These are phyloP conservation scores for Bromus sterilis DNA, from an alignment of 176 grass and related monocot species.

Conservation along the genomic window DNA sequence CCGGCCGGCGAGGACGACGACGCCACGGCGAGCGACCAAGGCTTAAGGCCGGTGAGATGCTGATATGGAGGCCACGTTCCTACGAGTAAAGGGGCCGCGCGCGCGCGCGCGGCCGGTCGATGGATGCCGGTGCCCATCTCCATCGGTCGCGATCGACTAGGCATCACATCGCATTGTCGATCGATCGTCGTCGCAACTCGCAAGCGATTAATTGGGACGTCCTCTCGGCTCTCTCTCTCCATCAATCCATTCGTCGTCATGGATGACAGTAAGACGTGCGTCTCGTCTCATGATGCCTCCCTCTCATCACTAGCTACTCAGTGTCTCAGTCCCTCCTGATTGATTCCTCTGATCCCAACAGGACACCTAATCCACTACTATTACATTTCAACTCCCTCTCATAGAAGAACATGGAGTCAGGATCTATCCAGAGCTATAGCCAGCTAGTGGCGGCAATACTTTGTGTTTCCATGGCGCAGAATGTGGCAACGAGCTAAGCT, in stretches of 20 bases:
- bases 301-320: neutral
- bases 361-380: neutral
- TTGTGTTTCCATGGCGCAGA: neutral
- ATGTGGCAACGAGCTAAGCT: neutral
- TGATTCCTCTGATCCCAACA: neutral
- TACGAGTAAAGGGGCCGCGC: neutral
- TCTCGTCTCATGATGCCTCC: neutral
- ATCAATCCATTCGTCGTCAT: neutral
- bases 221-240: neutral
- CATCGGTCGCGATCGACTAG: neutral
- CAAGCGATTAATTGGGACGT: neutral
- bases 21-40: neutral
- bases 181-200: neutral
- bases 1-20: neutral
- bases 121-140: neutral
- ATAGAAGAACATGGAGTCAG: too few relatives aligned
- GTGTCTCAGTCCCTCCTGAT: neutral
- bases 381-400: neutral
- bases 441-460: neutral
- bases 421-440: neutral
- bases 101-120: neutral
- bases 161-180: conserved; percentile 31
- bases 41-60: neutral
- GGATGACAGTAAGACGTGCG: conserved; percentile 19
- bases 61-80: conserved; percentile 4